Evolutionary conservation across 805 yeast species (phyloP).

Genomic region (Teunomyces aglyptinius): DNA sequence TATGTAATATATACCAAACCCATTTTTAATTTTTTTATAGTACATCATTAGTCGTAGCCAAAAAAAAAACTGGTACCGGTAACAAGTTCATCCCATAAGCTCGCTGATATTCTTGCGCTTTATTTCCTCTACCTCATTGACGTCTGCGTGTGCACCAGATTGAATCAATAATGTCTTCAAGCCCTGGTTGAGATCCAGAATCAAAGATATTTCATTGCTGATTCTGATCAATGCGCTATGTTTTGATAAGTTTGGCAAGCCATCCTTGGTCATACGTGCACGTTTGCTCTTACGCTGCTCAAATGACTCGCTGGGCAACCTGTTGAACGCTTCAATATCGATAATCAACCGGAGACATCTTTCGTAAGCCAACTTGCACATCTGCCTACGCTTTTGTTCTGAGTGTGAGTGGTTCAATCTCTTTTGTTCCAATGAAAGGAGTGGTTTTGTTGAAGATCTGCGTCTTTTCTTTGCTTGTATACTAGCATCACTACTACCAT

Average conservation of each 20-base stretch:
- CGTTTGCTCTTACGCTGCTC: slow-evolving; percentile 28
- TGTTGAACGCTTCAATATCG: slow-evolving; percentile 33
- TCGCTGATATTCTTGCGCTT: neutral
- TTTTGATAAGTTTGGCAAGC: slow-evolving; percentile 44
- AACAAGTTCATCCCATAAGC: neutral
- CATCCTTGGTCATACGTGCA: slow-evolving; percentile 41
- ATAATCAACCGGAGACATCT: slow-evolving; percentile 40
- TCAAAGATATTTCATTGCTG: slow-evolving; percentile 35
- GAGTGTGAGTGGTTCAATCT: slow-evolving; percentile 41
- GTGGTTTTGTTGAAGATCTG: slow-evolving; percentile 32
- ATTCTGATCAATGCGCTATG: slow-evolving; percentile 42
- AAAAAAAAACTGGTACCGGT: neutral
- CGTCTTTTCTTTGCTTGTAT: slow-evolving; percentile 19
- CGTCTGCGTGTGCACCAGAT: slow-evolving; percentile 3
- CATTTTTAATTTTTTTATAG: slow-evolving; percentile 1
- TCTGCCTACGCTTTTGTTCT: slow-evolving; percentile 44
- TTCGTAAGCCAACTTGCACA: slow-evolving; percentile 45
- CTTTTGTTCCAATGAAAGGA: slow-evolving; percentile 39
- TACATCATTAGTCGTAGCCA: slow-evolving; percentile 4
- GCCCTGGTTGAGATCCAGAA: slow-evolving; percentile 31
- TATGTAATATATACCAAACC: neutral
- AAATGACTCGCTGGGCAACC: slow-evolving; percentile 17
- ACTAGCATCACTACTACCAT: neutral
- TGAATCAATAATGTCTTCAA: slow-evolving; percentile 25
- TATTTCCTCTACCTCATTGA: neutral